Evolutionary conservation across 495 filamentous ascomycete species (phyloP), one percentile per base, ranked within the genome.

Genomic region (Platismatia glauca): DNA sequence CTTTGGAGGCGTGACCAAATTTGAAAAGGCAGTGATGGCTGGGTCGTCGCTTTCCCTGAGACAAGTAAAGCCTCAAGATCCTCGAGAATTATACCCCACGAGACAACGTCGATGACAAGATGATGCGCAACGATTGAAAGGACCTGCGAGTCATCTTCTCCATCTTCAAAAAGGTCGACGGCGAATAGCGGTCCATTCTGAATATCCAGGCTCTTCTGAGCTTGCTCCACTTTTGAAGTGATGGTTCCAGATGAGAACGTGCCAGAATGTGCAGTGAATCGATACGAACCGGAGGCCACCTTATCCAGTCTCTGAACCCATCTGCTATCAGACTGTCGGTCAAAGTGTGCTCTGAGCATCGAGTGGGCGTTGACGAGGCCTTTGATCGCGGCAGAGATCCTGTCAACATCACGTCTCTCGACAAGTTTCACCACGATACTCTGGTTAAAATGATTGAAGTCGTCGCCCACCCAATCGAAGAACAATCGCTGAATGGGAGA

Each of bases 401-500:
- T 78, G 4, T 71, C 62, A 12, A 79, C 27, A 69, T 20, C 78
- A 71, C 33, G 84, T 71, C 7, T 68, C 69, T 63, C 75, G 75
- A 55, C 76, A 83, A n/a, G 89, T 59, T 81, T 78, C 4, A 88
- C 75, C 0, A 88, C 68, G 44, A 89, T 76, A 59, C 87, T 87
- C 68, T 88, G 86, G 68, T 90, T 89, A 69, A 88, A 91, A 38
- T 77, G 76, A 37, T 81, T 71, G 8, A 78, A 71, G 1, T 70
- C 48, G 15, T 66, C 68, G 70, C 85, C 79, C 37, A 74, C 74
- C 37, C 78, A 69, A 44, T 85, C 77, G 61, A 89, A 90, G 69
- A 87, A 89, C 18, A 90, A 72, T 31, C 78, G 75, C 68, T 91
- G 87, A 71, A 90, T 89, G 0, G 88, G 88, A 0, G 86, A 84